Evolutionary conservation across 2,329 filamentous ascomycete genomes (phyloP).

Genomic region (Fusarium mangiferae): DNA sequence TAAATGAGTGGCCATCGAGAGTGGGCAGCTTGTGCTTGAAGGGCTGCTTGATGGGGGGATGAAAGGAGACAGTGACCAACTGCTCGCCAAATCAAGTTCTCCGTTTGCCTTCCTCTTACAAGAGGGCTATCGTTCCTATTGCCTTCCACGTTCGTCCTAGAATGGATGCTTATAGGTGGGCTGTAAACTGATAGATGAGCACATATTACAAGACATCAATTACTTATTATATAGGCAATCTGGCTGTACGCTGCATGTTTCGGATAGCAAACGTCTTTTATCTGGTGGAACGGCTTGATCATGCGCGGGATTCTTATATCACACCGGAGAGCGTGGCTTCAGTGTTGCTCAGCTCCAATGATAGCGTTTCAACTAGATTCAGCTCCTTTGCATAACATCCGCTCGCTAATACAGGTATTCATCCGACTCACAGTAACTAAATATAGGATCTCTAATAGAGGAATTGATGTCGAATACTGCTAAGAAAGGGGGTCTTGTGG

Average conservation of each 20-base stretch:
- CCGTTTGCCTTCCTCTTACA: too few relatives aligned
- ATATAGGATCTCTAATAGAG: fast-evolving
- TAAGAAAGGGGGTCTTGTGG: too few relatives aligned
- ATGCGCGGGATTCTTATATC: not conserved
- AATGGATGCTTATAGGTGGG: too few relatives aligned
- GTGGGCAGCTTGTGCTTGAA: not conserved
- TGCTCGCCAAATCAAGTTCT: too few relatives aligned
- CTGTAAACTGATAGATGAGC: too few relatives aligned
- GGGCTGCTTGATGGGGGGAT: not conserved
- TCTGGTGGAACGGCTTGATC: not conserved
- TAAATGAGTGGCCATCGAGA: not conserved
- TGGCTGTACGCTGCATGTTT: too few relatives aligned
- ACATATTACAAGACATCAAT: too few relatives aligned
- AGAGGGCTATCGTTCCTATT: too few relatives aligned
- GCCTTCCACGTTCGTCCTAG: too few relatives aligned
- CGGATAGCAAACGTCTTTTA: not conserved
- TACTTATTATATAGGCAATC: too few relatives aligned
- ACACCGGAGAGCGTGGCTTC: not conserved
- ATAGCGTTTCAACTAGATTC: not conserved
- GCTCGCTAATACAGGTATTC: not conserved
- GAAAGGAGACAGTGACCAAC: not conserved
- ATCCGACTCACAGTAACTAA: fast-evolving
- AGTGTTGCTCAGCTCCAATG: not conserved
- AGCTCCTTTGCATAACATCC: not conserved
- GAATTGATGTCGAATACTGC: too few relatives aligned